Conservation (phyloP, 163 green algal genomes). For the Chloromonas sp. region DNA sequence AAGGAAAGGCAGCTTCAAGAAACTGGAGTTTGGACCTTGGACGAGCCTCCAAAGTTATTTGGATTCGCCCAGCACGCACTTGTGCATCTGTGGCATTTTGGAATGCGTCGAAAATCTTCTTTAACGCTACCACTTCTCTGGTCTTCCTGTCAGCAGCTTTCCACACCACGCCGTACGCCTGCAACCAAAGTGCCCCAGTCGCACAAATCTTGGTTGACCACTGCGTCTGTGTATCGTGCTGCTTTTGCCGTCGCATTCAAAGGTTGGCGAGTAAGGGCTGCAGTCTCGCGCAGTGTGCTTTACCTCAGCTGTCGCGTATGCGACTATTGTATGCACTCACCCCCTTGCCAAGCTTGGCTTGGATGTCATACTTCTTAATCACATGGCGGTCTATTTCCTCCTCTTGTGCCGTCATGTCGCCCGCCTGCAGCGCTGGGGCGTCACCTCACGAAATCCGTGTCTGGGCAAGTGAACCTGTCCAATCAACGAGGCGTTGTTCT, state of each 20-base stretch:
- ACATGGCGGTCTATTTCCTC: constrained; percentile 95
- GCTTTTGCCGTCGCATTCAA: too few species aligned
- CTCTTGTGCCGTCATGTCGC: constrained; percentile 9
- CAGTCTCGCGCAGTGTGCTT: too few species aligned
- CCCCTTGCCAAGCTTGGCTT: constrained; percentile 93
- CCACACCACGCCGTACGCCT: constrained; percentile 99
- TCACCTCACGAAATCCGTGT: too few species aligned
- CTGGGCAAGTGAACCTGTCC: too few species aligned
- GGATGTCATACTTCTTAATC: constrained; percentile 92
- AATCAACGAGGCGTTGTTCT: too few species aligned
- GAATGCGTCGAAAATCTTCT: constrained; percentile 99
- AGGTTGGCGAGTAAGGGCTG: too few species aligned
- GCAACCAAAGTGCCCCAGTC: constrained; percentile 7
- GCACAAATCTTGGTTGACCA: too few species aligned
- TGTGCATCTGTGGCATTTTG: constrained; percentile 97
- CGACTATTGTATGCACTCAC: constrained; percentile 14
- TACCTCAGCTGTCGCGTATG: too few species aligned
- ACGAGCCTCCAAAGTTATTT: background rate
- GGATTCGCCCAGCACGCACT: constrained; percentile 33
- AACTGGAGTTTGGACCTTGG: background rate
- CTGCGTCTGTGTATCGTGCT: too few species aligned
- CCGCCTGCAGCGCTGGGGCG: too few species aligned
- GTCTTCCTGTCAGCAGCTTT: constrained; percentile 90
- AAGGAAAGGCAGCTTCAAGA: background rate
- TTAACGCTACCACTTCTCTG: constrained; percentile 80